Evolutionary conservation across 345 rosid genomes (phyloP), one percentile per base, ranked within the genome.

Genomic region (Euphorbia lathyris): DNA sequence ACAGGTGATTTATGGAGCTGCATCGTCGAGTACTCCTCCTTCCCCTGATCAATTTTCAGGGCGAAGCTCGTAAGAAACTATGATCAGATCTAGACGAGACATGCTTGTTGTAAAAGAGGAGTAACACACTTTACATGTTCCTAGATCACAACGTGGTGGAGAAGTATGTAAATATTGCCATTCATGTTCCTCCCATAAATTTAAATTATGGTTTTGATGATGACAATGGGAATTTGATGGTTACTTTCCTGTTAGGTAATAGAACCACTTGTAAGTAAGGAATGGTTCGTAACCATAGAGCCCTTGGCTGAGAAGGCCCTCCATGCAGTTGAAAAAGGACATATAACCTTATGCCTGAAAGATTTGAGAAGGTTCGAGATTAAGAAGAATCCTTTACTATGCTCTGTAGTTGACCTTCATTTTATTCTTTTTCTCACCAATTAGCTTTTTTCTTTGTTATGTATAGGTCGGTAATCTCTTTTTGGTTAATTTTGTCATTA

Each of bases 111-210:
- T 91, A 57, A 93, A 85, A 76, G 86, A 83, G 86, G 98, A 88
- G 81, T 77, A 87, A 25, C 83, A 89, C 71, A 91, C 83, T 76
- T 80, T 71, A 76, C 72, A 97, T 73, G 88, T 93, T 79, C 98
- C 98, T 52, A 88, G 97, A 76, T 93, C 98, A 45, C 97, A 93
- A 67, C 98, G 98, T 74, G 98, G 98, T 36, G 98, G 98, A 78
- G 98, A 93, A 86, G 98, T 93, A 74, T 9, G 85, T 77, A 48
- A 48, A 65, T 77, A 19, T 51, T 47, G 66, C 68, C 63, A 50
- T 68, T 74, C 30, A 55, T 11, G 42, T 68, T 66, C 50, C 66
- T 65, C 50, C 61, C 59, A 6, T 40, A 63, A 67, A 55, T 75
- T 65, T 14, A 57, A 51, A 19, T 56, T 51, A 12, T 36, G 63